Evolutionary conservation across 1,284 basidiomycete genomes (phyloP), one percentile per base, ranked within the genome.

Genomic region (Hemileia vastatrix): DNA sequence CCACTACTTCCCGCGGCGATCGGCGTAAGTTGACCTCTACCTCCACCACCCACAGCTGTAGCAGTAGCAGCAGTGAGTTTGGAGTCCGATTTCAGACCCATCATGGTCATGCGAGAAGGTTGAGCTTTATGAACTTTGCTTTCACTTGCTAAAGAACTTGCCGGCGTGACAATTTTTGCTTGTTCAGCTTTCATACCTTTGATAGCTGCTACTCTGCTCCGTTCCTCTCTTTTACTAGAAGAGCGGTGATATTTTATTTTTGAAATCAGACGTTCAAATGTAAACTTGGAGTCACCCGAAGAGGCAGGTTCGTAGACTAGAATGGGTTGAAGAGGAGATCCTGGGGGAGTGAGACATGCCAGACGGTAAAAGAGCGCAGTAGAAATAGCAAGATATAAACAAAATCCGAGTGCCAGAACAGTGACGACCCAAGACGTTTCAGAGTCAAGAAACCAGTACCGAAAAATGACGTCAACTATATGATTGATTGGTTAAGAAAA

Each of bases 401-500:
- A 52, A 19, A 53, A 44, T 6, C 40, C 11, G 2, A 60, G 40
- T 2, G 13, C n/a, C 21, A 45, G n/a, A 18, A 47, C 6, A 13
- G 81, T 76, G 0, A 88, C 80, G 1, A 85, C 87, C 70, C 88
- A 87, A 45, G 84, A 90, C 70, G 86, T 85, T 74, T 84, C 92
- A 77, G 95, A 95, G 72, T 94, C 88, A 67, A 79, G 80, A 69
- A 83, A 82, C 54, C 94, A 77, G 77, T 93, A 94, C 63, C 84
- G 66, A 2, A 86, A 84, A 67, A 92, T 84, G 62, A 91, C 80
- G 13, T 83, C 55, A 77, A 88, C 90, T 52, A 83, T 69, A 0
- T 86, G 84, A 5, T 83, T 78, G 15, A 83, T 88, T 64, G 69
- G 83, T 77, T 4, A 50, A 77, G 50, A 6, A 76, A 18, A 6